These are phyloP conservation scores for Massariosphaeria phaeospora DNA, from an alignment of 495 filamentous ascomycete species.

Conservation along the genomic window DNA sequence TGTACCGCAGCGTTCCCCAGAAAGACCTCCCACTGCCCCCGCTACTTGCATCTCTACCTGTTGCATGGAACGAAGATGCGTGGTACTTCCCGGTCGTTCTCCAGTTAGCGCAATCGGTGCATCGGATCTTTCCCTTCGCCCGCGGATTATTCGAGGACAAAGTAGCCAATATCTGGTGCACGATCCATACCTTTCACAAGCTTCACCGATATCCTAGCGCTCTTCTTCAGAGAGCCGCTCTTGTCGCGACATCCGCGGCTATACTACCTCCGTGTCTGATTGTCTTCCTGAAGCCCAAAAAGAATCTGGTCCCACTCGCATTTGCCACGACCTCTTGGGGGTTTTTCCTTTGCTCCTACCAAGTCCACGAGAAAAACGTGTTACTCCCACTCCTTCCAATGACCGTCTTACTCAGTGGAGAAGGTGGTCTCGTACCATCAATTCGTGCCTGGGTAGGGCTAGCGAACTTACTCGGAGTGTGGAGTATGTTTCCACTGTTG, in stretches of 20 bases:
- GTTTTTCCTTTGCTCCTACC: conserved; percentile 95
- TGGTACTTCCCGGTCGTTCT: conserved; percentile 66
- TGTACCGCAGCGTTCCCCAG: conserved; percentile 48
- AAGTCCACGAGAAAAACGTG: conserved; percentile 96
- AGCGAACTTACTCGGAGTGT: conserved; percentile 83
- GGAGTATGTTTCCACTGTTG: conserved; percentile 91
- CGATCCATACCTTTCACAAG: conserved; percentile 82
- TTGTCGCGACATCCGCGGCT: conserved; percentile 66
- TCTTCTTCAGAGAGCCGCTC: conserved; percentile 69
- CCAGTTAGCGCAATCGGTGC: conserved; percentile 72
- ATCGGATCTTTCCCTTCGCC: conserved; percentile 91
- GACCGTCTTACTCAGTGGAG: conserved; percentile 75
- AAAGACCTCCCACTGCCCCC: conserved; percentile 48
- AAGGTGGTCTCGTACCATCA: conserved; percentile 67
- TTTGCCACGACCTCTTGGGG: conserved; percentile 84
- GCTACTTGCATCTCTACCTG: conserved; percentile 52
- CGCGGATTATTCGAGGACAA: conserved; percentile 97
- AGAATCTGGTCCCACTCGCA: conserved; percentile 69
- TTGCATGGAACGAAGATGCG: conserved; percentile 57
- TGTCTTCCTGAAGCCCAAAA: conserved; percentile 72
- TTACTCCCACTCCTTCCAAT: conserved; percentile 86
- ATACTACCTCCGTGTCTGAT: conserved; percentile 74
- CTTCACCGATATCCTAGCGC: conserved; percentile 55
- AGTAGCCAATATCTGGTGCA: conserved; percentile 97
- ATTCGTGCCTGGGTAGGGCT: conserved; percentile 86